phyloP scores from a whole-genome alignment of 257 asterid genomes.

The Lithospermum erythrorhizon region DNA sequence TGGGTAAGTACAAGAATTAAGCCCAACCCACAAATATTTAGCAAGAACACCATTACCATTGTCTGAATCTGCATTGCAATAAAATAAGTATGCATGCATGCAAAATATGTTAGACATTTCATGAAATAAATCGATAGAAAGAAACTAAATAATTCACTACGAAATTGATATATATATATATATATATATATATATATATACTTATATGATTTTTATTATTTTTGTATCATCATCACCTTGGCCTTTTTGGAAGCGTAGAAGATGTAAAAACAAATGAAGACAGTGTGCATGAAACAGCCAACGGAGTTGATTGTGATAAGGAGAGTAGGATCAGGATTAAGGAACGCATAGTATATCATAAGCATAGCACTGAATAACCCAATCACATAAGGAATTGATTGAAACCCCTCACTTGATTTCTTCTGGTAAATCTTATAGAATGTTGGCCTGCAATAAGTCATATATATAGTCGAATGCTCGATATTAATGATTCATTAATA shows the following conservation, averaged over 20 bases:
- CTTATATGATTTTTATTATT: too few species aligned
- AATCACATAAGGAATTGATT: slow-evolving; percentile 53
- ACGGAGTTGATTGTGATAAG: slow-evolving; percentile 65
- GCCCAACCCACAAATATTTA: slow-evolving; percentile 33
- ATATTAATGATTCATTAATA: too few species aligned
- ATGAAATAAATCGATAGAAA: too few species aligned
- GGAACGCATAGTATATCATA: slow-evolving; percentile 72
- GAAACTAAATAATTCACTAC: too few species aligned
- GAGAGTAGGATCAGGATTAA: slow-evolving; percentile 48
- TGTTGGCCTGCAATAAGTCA: slow-evolving; percentile 51
- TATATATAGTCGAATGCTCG: too few species aligned
- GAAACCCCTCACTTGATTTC: slow-evolving; percentile 66
- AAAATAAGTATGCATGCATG: too few species aligned
- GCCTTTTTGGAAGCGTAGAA: slow-evolving; percentile 42
- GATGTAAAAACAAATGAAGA: slow-evolving; percentile 40
- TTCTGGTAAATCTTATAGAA: slow-evolving; percentile 51
- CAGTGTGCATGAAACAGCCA: slow-evolving; percentile 44
- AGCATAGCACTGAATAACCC: slow-evolving; percentile 64
- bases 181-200: too few species aligned
- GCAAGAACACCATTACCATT: slow-evolving; percentile 18
- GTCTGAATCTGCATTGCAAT: slow-evolving; percentile 37
- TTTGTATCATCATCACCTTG: too few species aligned
- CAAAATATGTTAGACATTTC: too few species aligned
- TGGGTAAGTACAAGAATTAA: slow-evolving; percentile 22
- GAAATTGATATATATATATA: too few species aligned